These are phyloP conservation scores for Phyllachora maydis DNA, from an alignment of 2,329 filamentous ascomycete genomes.

Conservation along the genomic window DNA sequence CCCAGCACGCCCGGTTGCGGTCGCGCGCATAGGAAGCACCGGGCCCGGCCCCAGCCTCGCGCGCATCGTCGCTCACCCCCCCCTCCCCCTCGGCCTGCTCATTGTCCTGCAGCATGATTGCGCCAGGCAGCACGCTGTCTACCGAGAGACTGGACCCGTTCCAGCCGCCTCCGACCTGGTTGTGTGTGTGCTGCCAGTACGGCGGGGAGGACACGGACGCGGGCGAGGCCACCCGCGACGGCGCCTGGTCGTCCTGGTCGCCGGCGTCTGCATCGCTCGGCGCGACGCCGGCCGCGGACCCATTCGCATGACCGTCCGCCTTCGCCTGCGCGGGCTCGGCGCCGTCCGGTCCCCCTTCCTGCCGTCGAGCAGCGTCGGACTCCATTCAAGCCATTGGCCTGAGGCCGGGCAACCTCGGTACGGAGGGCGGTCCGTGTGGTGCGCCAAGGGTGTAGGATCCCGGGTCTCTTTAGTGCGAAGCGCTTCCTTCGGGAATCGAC, in stretches of 20 bases:
- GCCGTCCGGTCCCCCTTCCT: conserved; percentile 1
- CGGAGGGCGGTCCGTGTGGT: too few species aligned
- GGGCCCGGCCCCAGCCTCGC: too few species aligned
- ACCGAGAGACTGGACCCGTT: conserved; percentile 18
- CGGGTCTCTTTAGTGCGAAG: too few species aligned
- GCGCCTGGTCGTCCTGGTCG: conserved; percentile 2
- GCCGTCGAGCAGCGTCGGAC: conserved; percentile 3
- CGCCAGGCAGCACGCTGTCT: conserved; percentile 28
- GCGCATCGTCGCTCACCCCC: conserved; percentile 7
- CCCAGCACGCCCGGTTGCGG: conserved; percentile 40
- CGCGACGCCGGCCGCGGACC: not conserved
- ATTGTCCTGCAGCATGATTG: conserved; percentile 42
- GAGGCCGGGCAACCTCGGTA: too few species aligned
- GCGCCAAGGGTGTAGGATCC: too few species aligned
- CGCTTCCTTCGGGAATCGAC: too few species aligned
- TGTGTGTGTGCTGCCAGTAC: conserved; percentile 16
- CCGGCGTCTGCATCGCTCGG: conserved; percentile 1
- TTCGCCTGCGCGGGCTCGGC: not conserved
- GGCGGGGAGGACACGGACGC: conserved; percentile 15
- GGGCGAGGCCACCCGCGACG: conserved; percentile 4
- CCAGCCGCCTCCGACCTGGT: not conserved
- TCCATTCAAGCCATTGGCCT: conserved; percentile 5
- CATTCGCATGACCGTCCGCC: not conserved
- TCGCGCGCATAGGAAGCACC: too few species aligned
- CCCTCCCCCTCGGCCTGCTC: conserved; percentile 27